Evolutionary conservation across 2,329 filamentous ascomycete species (phyloP), one percentile per base, ranked within the genome.

Genomic region (Aspergillus ibericus): DNA sequence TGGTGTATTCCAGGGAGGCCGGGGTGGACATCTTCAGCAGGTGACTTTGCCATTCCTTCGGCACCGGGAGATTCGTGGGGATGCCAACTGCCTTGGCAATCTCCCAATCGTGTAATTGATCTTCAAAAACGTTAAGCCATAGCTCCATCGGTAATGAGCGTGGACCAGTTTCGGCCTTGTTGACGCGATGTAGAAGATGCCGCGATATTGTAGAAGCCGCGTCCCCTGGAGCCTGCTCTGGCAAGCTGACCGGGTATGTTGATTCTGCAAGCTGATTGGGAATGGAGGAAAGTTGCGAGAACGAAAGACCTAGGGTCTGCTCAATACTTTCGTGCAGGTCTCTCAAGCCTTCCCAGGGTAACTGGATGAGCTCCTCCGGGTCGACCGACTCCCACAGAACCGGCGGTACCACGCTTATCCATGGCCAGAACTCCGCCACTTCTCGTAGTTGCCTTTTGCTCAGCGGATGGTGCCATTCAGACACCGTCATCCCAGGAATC

Each of bases 381-480:
- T 75, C 79, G 63, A 90, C 87, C 70, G 91, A 95, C 64, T 88
- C 85, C 91, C 91, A 96, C 15, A 96, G 76, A 34, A 96, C 86
- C 0, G 93, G 92, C 42, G 89, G 83, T 72, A 96, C 83, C 44
- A 95, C 86, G 61, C 89, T 85, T 53, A 96, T 85, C 91, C 92
- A 96, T 54, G 88, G 88, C 91, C 91, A 96, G 72, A 92, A 93
- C 62, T 86, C 82, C 63, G 88, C 84, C 42, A 96, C 85, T 76
- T 96, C 95, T 75, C 85, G 89, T 60, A 96, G 83, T 71, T 96
- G 92, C 68, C 92, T 89, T 77, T 90, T 91, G 15, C 91, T 96
- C 77, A 93, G 88, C 2, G 92, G 91, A 68, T 95, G 92, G 70
- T 93, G 87, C 92, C 92, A 96, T 86, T 93, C 92, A 60, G 90